Base-by-base conservation (phyloP, 441 rosid genomes). In the Arabidopsis lyrata region DNA sequence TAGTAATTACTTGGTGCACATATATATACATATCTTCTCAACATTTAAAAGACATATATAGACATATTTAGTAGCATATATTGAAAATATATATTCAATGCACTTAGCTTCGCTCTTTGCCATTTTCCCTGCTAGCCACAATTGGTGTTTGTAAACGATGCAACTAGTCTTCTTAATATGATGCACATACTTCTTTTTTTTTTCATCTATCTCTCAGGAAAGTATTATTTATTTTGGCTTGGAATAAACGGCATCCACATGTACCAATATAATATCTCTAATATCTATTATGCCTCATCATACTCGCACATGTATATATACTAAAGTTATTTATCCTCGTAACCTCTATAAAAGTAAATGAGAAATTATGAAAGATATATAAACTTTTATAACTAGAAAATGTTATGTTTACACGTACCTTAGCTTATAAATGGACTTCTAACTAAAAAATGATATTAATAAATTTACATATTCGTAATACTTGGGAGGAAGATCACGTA, bases 81-180 rank as follows among this genome's bases (percentile, higher is more conserved):
- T 48, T 11, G 24, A 45, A 70, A 16, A 24, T 5, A 20, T 9
- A 24, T 3, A 53, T 32, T 63, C 56, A 63, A 63, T 31, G 70
- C 39, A 20, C 18, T 42, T 34, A 63, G 31, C 36, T 53, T 42
- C 56, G 18, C 44, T 54, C 47, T 63, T 53, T 42, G 62, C 34
- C 42, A 38, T 70, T 64, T 71, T 64, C 18, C 45, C 16, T 53
- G 32, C 55, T 54, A 63, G 38, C 70, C 76, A 63, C 55, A 62
- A 52, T 41, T 16, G 53, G 4, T 53, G 55, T 62, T 42, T 15
- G 27, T 52, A 41, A n/a, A 49, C 3, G 29, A 62, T 52, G 45
- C 68, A 71, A 62, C 75, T 50, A 52, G 34, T 62, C 75, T 71
- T 29, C 52, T 50, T 35, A 29, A 9, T 48, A 29, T 24, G 59